phyloP scores from a whole-genome alignment of 2,329 filamentous ascomycete genomes.

The Pochonia chlamydosporia region DNA sequence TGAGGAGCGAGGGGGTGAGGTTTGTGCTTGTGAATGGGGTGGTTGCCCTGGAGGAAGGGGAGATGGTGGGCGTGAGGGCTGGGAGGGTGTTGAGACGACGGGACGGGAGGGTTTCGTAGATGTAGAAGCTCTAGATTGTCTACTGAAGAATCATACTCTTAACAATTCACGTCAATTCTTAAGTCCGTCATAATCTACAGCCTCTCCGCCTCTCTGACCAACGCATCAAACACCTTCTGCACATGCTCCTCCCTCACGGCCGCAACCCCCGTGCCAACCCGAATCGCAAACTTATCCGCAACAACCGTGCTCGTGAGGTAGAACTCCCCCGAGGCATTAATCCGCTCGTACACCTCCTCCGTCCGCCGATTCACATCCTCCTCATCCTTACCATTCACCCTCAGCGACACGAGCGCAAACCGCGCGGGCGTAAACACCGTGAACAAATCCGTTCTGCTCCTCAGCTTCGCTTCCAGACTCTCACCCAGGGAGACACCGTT shows the following conservation, averaged over 20 bases:
- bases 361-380: constrained; percentile 62
- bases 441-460: constrained; percentile 62
- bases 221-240: constrained; percentile 64
- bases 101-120: constrained; percentile 9
- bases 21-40: constrained; percentile 18
- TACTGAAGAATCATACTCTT: too few relatives aligned
- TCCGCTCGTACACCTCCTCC: constrained; percentile 65
- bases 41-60: constrained; percentile 15
- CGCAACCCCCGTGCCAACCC: constrained; percentile 70
- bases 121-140: too few relatives aligned
- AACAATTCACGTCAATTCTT: too few relatives aligned
- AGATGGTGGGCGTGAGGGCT: constrained; percentile 13
- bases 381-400: constrained; percentile 39
- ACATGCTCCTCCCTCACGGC: constrained; percentile 67
- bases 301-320: constrained; percentile 77
- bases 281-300: constrained; percentile 68
- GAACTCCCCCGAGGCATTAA: constrained; percentile 71
- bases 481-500: constrained; percentile 65
- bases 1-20: constrained; percentile 13
- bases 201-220: constrained; percentile 60
- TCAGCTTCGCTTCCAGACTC: constrained; percentile 58
- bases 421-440: constrained; percentile 65
- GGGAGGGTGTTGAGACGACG: constrained; percentile 14
- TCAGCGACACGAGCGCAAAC: constrained; percentile 76
- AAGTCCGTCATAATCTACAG: too few relatives aligned